phyloP scores from a whole-genome alignment of 495 filamentous ascomycete genomes.

The Clohesyomyces aquaticus region DNA sequence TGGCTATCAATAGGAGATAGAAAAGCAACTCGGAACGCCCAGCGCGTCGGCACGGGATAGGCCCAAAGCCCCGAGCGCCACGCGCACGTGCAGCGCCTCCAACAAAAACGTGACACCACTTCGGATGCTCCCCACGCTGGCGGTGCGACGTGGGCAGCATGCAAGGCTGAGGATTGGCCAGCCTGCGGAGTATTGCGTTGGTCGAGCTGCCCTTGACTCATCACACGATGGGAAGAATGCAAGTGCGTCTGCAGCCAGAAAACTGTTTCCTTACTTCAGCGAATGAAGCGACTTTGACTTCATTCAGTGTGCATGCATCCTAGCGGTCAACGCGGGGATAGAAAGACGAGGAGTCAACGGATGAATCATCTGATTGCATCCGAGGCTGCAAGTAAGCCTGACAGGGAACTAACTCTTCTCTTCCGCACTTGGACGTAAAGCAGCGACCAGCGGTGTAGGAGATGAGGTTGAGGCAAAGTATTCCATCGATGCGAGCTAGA shows the following conservation, averaged over 20 bases:
- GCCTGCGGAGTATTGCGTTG: neutral
- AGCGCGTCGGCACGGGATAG: neutral
- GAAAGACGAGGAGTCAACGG: neutral
- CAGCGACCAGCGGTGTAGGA: too few species aligned
- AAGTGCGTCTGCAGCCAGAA: slow-evolving; percentile 5
- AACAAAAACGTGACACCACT: slow-evolving; percentile 5
- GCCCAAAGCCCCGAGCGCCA: neutral
- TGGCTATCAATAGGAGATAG: neutral
- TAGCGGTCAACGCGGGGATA: neutral
- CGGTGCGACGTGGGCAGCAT: neutral
- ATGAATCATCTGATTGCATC: neutral
- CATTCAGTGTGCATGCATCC: neutral
- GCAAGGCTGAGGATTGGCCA: neutral
- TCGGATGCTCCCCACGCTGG: neutral
- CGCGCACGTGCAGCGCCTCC: slow-evolving; percentile 2
- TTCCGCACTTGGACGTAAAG: too few species aligned
- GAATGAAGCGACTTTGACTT: neutral
- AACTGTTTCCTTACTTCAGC: neutral
- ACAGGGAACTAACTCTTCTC: neutral
- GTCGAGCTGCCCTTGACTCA: neutral
- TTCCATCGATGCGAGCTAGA: too few species aligned
- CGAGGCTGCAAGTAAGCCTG: neutral
- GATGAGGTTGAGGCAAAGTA: too few species aligned
- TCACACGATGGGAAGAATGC: slow-evolving; percentile 13
- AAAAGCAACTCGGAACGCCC: neutral